Percentiles rank a stretch among this genome's conserved stretches.
phyloP scores from a whole-genome alignment of 371 early-diverging fungal genomes.

The Syncephalis plumigaleata region DNA sequence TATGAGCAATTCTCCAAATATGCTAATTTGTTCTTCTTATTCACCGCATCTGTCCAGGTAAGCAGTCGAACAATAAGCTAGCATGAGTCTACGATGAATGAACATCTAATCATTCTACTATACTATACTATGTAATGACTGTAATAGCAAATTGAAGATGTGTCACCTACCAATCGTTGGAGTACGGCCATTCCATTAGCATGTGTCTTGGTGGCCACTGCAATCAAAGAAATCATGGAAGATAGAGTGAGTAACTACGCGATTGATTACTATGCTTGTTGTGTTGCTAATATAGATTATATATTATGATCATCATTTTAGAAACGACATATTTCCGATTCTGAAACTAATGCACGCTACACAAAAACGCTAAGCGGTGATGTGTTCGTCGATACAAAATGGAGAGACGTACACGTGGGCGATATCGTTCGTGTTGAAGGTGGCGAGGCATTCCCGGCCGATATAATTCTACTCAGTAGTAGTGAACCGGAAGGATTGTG shows the following conservation, averaged over 20 bases:
- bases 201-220: conserved; percentile 83
- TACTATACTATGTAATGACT: neutral
- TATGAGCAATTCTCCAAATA: conserved; percentile 89
- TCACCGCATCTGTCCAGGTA: conserved; percentile 76
- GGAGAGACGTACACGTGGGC: conserved; percentile 75
- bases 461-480: conserved; percentile 66
- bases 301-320: conserved; percentile 8
- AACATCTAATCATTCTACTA: too few species aligned
- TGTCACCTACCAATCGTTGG: conserved; percentile 67
- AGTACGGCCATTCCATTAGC: conserved; percentile 86
- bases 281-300: neutral
- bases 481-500: conserved; percentile 80
- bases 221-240: conserved; percentile 91
- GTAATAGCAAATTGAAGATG: conserved; percentile 58
- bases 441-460: conserved; percentile 83
- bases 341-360: conserved; percentile 51
- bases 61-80: neutral
- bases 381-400: conserved; percentile 43
- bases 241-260: conserved; percentile 73
- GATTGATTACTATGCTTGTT: neutral
- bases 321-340: conserved; percentile 69
- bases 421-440: conserved; percentile 80
- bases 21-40: conserved; percentile 90
- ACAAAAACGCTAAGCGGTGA: conserved; percentile 41
- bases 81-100: too few species aligned